These are phyloP conservation scores for Daldinia vernicosa DNA, from an alignment of 495 filamentous ascomycete genomes.

Conservation along the genomic window DNA sequence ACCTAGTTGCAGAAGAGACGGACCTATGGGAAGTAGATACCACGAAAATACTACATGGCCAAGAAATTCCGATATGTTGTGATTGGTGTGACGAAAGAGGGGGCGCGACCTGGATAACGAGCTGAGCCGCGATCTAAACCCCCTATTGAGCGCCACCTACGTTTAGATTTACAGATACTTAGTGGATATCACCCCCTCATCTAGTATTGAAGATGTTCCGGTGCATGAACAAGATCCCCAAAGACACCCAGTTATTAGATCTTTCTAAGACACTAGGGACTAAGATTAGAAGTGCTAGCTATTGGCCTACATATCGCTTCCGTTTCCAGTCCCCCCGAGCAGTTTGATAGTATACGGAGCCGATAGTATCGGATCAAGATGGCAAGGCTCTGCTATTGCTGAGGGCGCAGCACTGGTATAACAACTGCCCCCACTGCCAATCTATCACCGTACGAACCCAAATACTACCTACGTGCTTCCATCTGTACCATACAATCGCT, in stretches of 20 bases:
- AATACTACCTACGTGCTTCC: no score
- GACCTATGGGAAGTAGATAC: background rate
- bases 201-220: background rate
- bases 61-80: background rate
- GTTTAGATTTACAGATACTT: background rate
- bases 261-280: background rate
- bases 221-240: background rate
- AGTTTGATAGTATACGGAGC: background rate
- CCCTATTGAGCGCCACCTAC: background rate
- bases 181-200: background rate
- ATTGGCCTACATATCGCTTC: background rate
- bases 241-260: background rate
- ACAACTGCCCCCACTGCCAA: background rate
- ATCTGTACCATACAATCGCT: no score
- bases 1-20: background rate
- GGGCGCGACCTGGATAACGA: background rate
- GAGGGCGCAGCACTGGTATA: background rate
- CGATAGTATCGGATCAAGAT: background rate
- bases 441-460: background rate
- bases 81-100: constrained; percentile 3
- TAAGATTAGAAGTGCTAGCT: background rate
- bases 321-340: background rate
- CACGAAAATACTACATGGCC: background rate
- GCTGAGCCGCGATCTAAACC: constrained; percentile 1
- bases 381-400: background rate